Evolutionary conservation across 2,329 filamentous ascomycete species (phyloP), one percentile per base, ranked within the genome.

Genomic region (Aschersonia sp.): DNA sequence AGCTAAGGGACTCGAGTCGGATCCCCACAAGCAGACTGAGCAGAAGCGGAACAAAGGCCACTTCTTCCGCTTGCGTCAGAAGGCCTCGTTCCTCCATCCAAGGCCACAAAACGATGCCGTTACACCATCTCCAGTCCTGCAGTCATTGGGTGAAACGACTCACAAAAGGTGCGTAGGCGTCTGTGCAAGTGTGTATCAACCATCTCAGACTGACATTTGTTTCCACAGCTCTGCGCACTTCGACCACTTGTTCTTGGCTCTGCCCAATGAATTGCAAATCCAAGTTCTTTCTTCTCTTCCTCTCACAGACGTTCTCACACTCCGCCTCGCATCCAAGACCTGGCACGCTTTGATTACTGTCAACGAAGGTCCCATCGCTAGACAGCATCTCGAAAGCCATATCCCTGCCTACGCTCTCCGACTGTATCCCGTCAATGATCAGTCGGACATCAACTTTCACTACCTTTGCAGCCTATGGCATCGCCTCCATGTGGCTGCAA

Each of bases 381-480:
- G 78, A 54, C 72, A 79, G 55, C 78, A 81, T 53, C 67, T 81
- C 47, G 63, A 76, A 45, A 67, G 78, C 50, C 72, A 76, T 51
- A 70, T 83, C 5, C 79, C 79, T 7, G 68, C 68, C 32, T 83
- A 82, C 54, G 75, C 78, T 30, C 68, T 72, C 43, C 70, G 75
- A 35, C 65, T 83, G 11, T 83, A 81, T 51, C 78, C 78, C 2
- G 54, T 69, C 2, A 66, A 68, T n/a, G 66, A 73, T 40, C 60
- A 67, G 5, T 56, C 64, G 14, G 61, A 69, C 14, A 63, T 77
- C 46, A 79, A 69, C 50, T 70, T 83, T 35, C 76, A 80, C 54
- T 74, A 81, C 51, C 61, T 83, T 0, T 82, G 78, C 55, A 73
- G 78, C 22, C 64, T 83, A 54, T 82, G 79, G 79, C 78, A 83